These are phyloP conservation scores for Pseudogymnoascus sp. DNA, from an alignment of 2,329 filamentous ascomycete genomes.

Conservation along the genomic window DNA sequence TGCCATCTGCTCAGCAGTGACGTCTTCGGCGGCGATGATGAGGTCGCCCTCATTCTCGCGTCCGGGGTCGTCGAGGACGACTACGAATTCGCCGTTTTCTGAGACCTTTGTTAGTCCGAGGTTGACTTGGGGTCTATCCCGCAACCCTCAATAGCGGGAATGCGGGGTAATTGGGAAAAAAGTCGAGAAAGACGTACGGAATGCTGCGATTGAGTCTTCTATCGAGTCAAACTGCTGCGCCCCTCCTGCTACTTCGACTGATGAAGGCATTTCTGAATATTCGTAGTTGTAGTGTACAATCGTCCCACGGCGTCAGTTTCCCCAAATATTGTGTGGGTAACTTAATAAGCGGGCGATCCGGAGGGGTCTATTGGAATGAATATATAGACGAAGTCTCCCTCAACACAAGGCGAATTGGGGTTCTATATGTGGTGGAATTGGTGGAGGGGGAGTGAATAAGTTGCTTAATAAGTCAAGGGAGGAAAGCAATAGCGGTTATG, in stretches of 20 bases:
- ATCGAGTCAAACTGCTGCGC: constrained; percentile 53
- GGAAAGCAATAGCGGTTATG: constrained; percentile 2
- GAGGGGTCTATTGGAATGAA: constrained; percentile 6
- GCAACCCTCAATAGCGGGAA: constrained; percentile 14
- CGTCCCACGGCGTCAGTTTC: not conserved
- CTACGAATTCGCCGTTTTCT: constrained; percentile 83
- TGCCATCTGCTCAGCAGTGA: constrained; percentile 86
- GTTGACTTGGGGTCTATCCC: constrained; percentile 12
- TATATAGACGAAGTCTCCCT: not conserved
- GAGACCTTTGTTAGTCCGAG: constrained; percentile 2
- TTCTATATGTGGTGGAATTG: not conserved
- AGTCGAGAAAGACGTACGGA: constrained; percentile 42
- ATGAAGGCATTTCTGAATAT: constrained; percentile 23
- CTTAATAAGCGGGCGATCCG: constrained; percentile 2
- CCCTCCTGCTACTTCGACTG: constrained; percentile 18
- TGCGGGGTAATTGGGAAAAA: constrained; percentile 8
- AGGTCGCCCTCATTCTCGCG: constrained; percentile 98
- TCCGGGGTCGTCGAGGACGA: constrained; percentile 84
- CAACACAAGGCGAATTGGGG: constrained; percentile 1
- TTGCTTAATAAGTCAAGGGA: constrained; percentile 3
- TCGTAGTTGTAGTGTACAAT: not conserved
- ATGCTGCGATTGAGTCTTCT: constrained; percentile 55
- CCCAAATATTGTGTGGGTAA: constrained; percentile 9
- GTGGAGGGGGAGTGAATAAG: not conserved
- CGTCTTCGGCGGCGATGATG: constrained; percentile 79